phyloP scores from a whole-genome alignment of 495 filamentous ascomycete genomes.

The Astrothelium subdiscretum region DNA sequence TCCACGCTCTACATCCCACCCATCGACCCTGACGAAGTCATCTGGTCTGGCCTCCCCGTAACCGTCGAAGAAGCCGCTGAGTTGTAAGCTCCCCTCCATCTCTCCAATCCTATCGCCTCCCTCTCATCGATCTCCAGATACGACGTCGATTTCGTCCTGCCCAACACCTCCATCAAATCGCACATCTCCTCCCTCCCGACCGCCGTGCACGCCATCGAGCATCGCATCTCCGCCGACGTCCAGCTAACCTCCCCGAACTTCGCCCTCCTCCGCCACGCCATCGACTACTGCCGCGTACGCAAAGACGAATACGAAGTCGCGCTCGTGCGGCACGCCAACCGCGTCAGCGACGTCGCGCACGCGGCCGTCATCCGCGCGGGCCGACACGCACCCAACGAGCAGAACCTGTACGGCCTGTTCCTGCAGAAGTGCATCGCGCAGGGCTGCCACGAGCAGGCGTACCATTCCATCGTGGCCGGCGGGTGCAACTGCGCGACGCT shows the following conservation, averaged over 20 bases:
- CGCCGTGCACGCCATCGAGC: constrained; percentile 55
- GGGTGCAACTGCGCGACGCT: constrained; percentile 72
- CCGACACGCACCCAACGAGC: constrained; percentile 59
- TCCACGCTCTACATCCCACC: constrained; percentile 89
- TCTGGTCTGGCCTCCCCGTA: constrained; percentile 88
- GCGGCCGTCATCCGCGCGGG: constrained; percentile 55
- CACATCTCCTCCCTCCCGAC: constrained; percentile 41
- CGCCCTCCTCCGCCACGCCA: constrained; percentile 53
- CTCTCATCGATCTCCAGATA: constrained; percentile 30
- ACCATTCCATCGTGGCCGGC: constrained; percentile 70
- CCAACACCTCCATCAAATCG: constrained; percentile 57
- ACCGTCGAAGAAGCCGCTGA: constrained; percentile 58
- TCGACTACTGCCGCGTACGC: constrained; percentile 64
- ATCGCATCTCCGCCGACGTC: constrained; percentile 54
- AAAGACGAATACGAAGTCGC: constrained; percentile 83
- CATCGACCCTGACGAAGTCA: constrained; percentile 76
- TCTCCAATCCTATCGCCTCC: background rate
- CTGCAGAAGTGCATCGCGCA: constrained; percentile 60
- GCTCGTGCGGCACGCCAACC: constrained; percentile 71
- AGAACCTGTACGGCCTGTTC: constrained; percentile 71
- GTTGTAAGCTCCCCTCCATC: constrained; percentile 22
- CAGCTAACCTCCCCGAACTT: constrained; percentile 52
- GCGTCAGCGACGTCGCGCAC: constrained; percentile 67
- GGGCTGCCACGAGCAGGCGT: constrained; percentile 67
- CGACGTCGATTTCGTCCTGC: constrained; percentile 70